These are phyloP conservation scores for Zoysia matrella DNA, from an alignment of 202 grass and related monocot species.

Conservation along the genomic window DNA sequence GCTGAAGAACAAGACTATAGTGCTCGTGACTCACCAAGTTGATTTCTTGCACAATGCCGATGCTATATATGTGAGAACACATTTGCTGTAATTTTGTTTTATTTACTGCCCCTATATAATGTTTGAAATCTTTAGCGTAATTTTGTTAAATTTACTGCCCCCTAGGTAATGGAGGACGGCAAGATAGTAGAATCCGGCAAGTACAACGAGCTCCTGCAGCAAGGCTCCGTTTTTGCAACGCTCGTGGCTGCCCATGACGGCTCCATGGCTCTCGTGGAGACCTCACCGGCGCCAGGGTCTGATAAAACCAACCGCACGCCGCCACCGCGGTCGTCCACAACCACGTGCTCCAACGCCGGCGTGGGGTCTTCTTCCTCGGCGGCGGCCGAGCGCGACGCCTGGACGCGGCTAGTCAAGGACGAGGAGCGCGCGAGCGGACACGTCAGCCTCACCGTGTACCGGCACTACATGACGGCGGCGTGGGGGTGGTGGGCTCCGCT, in stretches of 20 bases:
- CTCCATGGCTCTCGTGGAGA: constrained; percentile 96
- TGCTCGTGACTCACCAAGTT: constrained; percentile 97
- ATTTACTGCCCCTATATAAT: constrained; percentile 19
- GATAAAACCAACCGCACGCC: constrained; percentile 8
- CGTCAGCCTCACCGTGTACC: constrained; percentile 76
- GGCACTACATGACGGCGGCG: constrained; percentile 84
- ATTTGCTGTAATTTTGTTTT: too few species aligned
- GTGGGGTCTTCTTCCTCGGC: constrained; percentile 19
- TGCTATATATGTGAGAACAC: constrained; percentile 56
- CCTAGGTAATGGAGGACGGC: constrained; percentile 87
- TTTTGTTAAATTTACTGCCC: too few species aligned
- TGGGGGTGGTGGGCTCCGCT: constrained; percentile 82
- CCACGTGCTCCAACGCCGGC: background rate
- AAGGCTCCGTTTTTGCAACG: constrained; percentile 67
- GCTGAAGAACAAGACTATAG: constrained; percentile 82
- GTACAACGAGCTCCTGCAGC: constrained; percentile 70
- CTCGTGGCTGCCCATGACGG: constrained; percentile 92
- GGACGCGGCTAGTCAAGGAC: constrained; percentile 79
- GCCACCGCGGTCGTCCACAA: background rate
- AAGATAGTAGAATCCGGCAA: constrained; percentile 76
- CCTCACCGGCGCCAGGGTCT: constrained; percentile 18
- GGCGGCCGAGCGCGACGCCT: constrained; percentile 55
- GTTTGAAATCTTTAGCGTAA: background rate
- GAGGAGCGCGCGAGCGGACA: constrained; percentile 90
- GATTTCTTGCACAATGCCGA: constrained; percentile 99